These are phyloP conservation scores for Cantharellus cinnabarinus DNA, from an alignment of 768 basidiomycete genomes.

Conservation along the genomic window DNA sequence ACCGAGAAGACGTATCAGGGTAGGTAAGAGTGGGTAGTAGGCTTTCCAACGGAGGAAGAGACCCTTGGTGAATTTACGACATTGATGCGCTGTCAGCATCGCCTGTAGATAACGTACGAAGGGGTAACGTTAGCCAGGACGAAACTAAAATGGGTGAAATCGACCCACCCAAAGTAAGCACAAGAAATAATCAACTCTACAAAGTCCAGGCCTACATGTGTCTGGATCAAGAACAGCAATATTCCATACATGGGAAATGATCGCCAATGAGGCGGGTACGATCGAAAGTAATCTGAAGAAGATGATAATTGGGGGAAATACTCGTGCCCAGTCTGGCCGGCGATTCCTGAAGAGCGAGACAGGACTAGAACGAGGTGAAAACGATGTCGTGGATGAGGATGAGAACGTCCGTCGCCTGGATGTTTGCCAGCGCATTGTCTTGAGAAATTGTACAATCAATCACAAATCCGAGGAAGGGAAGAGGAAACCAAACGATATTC, in stretches of 20 bases:
- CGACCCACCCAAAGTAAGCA: slow-evolving; percentile 49
- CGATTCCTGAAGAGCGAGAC: background rate
- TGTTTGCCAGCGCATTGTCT: background rate
- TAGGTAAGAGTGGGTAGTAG: slow-evolving; percentile 75
- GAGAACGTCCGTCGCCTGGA: background rate
- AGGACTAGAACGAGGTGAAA: background rate
- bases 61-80: slow-evolving; percentile 70
- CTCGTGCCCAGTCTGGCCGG: background rate
- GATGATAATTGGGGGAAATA: slow-evolving; percentile 5
- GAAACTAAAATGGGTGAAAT: background rate
- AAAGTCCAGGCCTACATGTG: background rate
- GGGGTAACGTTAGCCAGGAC: background rate
- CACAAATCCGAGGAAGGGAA: background rate
- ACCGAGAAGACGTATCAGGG: slow-evolving; percentile 77
- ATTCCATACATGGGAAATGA: slow-evolving; percentile 39
- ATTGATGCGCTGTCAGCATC: slow-evolving; percentile 73
- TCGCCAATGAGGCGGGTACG: slow-evolving; percentile 24
- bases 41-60: slow-evolving; percentile 76
- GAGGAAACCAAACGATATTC: background rate
- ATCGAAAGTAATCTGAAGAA: slow-evolving; percentile 7
- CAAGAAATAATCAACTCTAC: slow-evolving; percentile 40
- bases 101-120: slow-evolving; percentile 27
- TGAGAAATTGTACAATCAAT: background rate
- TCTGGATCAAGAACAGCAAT: slow-evolving; percentile 16
- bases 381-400: background rate